Evolutionary conservation across 345 rosid genomes (phyloP).

Genomic region (Litchi chinensis): DNA sequence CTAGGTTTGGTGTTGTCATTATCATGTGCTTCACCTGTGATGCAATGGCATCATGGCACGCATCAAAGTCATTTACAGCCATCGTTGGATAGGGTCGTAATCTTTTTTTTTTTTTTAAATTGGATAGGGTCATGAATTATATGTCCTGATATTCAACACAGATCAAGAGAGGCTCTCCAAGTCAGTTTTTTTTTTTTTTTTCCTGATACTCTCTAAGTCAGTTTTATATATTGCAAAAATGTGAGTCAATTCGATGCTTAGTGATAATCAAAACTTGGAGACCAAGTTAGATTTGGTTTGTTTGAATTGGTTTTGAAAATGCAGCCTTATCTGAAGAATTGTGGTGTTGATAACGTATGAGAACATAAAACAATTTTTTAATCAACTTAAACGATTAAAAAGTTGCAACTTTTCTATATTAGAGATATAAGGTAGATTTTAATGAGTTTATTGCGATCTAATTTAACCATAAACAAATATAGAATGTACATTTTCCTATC

Average conservation of each 20-base stretch:
- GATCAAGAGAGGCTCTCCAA: too few relatives aligned
- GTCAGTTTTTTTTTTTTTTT: too few relatives aligned
- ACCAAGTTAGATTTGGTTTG: slow-evolving; percentile 3
- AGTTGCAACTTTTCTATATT: too few relatives aligned
- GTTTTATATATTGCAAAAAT: not conserved
- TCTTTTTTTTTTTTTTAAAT: not conserved
- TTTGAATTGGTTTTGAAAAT: slow-evolving; percentile 13
- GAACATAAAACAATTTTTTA: too few relatives aligned
- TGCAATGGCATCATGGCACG: not conserved
- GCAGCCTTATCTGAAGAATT: too few relatives aligned
- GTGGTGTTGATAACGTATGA: too few relatives aligned
- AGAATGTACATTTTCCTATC: too few relatives aligned
- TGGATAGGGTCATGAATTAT: not conserved
- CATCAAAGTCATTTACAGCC: not conserved
- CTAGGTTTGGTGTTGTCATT: not conserved
- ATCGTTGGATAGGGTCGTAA: not conserved
- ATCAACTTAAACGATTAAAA: too few relatives aligned
- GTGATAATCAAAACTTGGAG: not conserved
- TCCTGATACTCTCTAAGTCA: too few relatives aligned
- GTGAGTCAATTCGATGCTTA: not conserved
- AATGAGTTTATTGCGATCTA: too few relatives aligned
- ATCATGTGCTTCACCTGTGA: slow-evolving; percentile 1
- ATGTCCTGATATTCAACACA: not conserved
- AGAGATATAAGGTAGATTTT: too few relatives aligned
- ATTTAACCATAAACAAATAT: too few relatives aligned